These are phyloP conservation scores for Lepraria neglecta DNA, from an alignment of 495 filamentous ascomycete genomes.

Conservation along the genomic window DNA sequence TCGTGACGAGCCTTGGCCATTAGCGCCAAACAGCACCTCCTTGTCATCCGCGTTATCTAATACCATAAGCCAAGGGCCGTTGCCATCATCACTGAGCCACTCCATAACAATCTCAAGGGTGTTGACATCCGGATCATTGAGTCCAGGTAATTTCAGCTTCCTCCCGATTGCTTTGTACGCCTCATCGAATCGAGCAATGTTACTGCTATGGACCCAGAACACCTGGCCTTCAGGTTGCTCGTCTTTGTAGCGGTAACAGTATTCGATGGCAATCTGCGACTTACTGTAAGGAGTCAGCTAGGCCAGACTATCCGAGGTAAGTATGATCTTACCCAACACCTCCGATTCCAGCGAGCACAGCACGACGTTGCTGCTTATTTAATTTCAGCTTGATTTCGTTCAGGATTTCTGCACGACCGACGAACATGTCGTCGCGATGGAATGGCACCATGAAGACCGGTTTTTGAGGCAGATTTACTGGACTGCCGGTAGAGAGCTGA, in stretches of 20 bases:
- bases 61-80: slow-evolving; percentile 48
- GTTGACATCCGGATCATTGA: slow-evolving; percentile 35
- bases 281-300: too few relatives aligned
- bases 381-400: not conserved
- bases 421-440: not conserved
- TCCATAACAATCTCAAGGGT: slow-evolving; percentile 33
- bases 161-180: slow-evolving; percentile 38
- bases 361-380: slow-evolving; percentile 11
- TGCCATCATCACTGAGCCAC: slow-evolving; percentile 36
- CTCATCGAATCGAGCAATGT: slow-evolving; percentile 32
- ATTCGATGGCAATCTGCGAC: slow-evolving; percentile 38
- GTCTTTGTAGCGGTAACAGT: slow-evolving; percentile 31
- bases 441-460: slow-evolving; percentile 18
- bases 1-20: not conserved
- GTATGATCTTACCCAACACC: slow-evolving; percentile 31
- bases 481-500: too few relatives aligned
- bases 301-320: too few relatives aligned
- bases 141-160: slow-evolving; percentile 33
- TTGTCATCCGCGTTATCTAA: slow-evolving; percentile 49
- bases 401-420: slow-evolving; percentile 9
- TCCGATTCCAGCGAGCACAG: slow-evolving; percentile 31
- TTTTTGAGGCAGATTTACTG: too few relatives aligned
- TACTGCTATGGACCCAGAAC: slow-evolving; percentile 42
- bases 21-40: slow-evolving; percentile 26
- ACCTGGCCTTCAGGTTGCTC: slow-evolving; percentile 30